Evolutionary conservation across 805 yeast genomes (phyloP).

Genomic region (Barnettozyma pratensis): DNA sequence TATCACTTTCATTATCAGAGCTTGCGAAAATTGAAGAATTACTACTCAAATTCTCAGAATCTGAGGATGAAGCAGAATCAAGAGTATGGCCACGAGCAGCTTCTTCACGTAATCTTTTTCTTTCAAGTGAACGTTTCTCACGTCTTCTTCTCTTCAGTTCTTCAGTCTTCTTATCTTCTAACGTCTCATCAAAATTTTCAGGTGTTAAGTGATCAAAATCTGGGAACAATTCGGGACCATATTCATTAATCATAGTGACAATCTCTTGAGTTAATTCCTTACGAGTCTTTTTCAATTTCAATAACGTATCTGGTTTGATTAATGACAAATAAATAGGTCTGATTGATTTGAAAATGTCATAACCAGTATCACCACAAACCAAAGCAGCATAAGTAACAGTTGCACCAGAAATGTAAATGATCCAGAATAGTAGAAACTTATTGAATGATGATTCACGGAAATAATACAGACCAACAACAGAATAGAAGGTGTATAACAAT

Average conservation of each 20-base stretch:
- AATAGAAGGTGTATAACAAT: conserved; percentile 73
- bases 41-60: conserved; percentile 40
- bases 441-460: conserved; percentile 29
- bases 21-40: conserved; percentile 38
- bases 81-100: not conserved
- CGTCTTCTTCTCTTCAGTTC: conserved; percentile 33
- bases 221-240: conserved; percentile 83
- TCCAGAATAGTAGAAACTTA: conserved; percentile 27
- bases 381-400: conserved; percentile 85
- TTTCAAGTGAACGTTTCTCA: conserved; percentile 22
- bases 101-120: conserved; percentile 7
- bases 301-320: conserved; percentile 50
- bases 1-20: conserved; percentile 28
- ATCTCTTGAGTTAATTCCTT: conserved; percentile 62
- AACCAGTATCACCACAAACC: conserved; percentile 87
- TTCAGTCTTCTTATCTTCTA: conserved; percentile 32
- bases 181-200: conserved; percentile 24
- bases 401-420: conserved; percentile 61
- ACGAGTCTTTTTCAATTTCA: conserved; percentile 57
- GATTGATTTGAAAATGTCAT: conserved; percentile 79
- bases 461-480: conserved; percentile 46
- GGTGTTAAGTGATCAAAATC: conserved; percentile 57
- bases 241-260: conserved; percentile 70
- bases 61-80: conserved; percentile 21
- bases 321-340: conserved; percentile 73